phyloP scores from a whole-genome alignment of 306 rosid species.

The Dryas alaskensis region DNA sequence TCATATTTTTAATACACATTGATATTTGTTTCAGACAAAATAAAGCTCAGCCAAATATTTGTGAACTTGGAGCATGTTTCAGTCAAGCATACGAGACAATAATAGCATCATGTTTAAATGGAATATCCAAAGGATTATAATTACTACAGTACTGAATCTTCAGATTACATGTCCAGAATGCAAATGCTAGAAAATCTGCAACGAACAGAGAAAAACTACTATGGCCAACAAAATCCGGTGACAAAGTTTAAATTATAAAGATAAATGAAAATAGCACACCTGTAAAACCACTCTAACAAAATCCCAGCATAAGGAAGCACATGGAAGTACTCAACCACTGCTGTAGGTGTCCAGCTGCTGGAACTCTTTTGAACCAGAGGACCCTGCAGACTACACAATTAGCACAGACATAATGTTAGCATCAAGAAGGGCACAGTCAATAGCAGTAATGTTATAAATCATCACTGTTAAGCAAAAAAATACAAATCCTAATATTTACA shows the following conservation, averaged over 20 bases:
- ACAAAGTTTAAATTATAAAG: background rate
- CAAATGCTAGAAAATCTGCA: background rate
- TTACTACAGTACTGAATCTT: conserved; percentile 4
- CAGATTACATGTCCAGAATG: background rate
- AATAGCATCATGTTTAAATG: background rate
- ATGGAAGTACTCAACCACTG: conserved; percentile 63
- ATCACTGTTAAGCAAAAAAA: background rate
- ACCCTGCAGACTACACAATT: conserved; percentile 64
- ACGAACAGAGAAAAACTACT: background rate
- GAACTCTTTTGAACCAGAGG: conserved; percentile 53
- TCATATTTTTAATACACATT: background rate
- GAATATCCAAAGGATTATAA: background rate
- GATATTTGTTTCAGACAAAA: background rate
- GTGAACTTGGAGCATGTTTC: background rate
- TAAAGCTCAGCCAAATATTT: background rate
- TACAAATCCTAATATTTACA: background rate
- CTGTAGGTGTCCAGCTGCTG: conserved; percentile 53
- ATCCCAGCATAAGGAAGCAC: conserved; percentile 75
- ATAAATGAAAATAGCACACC: conserved; percentile 38
- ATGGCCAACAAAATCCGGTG: background rate
- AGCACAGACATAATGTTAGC: conserved; percentile 23
- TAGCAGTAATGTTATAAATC: background rate
- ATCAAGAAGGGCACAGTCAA: conserved; percentile 3
- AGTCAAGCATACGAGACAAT: background rate
- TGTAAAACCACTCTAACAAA: conserved; percentile 53